Evolutionary conservation across 352 stramenopile species (phyloP).

Genomic region (Plasmopara muralis): DNA sequence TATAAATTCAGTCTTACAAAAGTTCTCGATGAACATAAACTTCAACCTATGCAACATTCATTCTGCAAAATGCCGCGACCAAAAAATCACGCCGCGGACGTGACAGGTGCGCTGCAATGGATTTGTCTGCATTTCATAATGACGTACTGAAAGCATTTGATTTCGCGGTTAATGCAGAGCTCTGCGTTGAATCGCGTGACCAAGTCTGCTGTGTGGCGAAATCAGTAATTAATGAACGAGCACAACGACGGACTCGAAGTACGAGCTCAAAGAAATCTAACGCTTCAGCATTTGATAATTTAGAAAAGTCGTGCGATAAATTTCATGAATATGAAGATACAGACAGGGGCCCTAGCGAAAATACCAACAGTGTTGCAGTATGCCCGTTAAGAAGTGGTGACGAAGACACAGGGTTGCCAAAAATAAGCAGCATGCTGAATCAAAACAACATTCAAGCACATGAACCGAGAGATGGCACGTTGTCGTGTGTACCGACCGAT

Average conservation of each 20-base stretch:
- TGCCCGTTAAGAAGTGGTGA: neutral
- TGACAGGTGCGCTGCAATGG: conserved; percentile 5
- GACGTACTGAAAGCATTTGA: neutral
- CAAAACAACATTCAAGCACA: neutral
- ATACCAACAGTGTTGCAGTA: neutral
- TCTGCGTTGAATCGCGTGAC: conserved; percentile 11
- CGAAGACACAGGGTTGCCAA: neutral
- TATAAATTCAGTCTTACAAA: no score
- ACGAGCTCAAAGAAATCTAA: neutral
- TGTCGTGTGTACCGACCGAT: neutral
- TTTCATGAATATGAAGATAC: no score
- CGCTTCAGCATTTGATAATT: no score
- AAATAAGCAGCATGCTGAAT: neutral
- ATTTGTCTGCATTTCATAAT: neutral
- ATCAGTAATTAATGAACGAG: neutral
- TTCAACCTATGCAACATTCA: conserved; percentile 23
- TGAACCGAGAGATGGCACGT: neutral
- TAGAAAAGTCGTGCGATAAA: no score
- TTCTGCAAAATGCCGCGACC: conserved; percentile 15
- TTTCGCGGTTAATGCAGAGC: conserved; percentile 2
- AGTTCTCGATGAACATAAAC: neutral
- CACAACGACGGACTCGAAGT: neutral
- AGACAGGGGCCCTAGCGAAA: no score
- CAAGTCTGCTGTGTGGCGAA: conserved; percentile 5
- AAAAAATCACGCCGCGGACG: neutral